Base-by-base conservation (phyloP, 164 flowering plant genomes). In the Paratinospora sagittata region DNA sequence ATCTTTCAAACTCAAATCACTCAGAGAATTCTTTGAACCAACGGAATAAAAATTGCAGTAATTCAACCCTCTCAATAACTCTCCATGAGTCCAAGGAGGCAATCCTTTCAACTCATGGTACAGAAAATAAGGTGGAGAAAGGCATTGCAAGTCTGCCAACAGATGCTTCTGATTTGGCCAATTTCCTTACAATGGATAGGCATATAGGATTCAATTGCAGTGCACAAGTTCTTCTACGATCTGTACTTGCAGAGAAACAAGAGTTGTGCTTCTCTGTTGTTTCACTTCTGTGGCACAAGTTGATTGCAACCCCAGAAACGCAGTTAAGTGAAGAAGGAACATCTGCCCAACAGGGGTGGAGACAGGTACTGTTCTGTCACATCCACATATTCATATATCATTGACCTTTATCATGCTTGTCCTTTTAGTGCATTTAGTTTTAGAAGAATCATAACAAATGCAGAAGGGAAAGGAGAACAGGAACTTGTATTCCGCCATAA, bases 291-390 rank as follows among this genome's bases (percentile, higher is more conserved):
- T 94, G 97, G 98, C 88, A 89, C 79, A 92, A 92, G 82, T 77
- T 94, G 81, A 86, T 94, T 68, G 90, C 85, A 41, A 75, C 93
- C n/a, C 97, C 98, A 19, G 98, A 94, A 79, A 92, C 85, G 65
- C 88, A 89, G 77, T 86, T 85, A 23, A 78, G 79, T 84, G 93
- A 89, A 41, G 97, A 92, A 79, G 86, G 98, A 80, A 94, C 98
- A 66, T 94, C 98, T 72, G 97, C 98, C 21, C 98, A 92, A 71
- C 98, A 92, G 78, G 98, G 98, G 72, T 94, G 98, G 98, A 81
- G 98, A 68, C 98, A 94, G 97, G 98, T 94, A 88, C 70, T 36
- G 0, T 75, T 21, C 45, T 49, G 60, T 27, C 49, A 71, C 34
- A 14, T 27, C 23, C 52, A 52, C 19, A 6, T 27, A 67, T n/a